Evolutionary conservation across 2,329 filamentous ascomycete genomes (phyloP), one percentile per base, ranked within the genome.

Genomic region (Sporothrix pallida): DNA sequence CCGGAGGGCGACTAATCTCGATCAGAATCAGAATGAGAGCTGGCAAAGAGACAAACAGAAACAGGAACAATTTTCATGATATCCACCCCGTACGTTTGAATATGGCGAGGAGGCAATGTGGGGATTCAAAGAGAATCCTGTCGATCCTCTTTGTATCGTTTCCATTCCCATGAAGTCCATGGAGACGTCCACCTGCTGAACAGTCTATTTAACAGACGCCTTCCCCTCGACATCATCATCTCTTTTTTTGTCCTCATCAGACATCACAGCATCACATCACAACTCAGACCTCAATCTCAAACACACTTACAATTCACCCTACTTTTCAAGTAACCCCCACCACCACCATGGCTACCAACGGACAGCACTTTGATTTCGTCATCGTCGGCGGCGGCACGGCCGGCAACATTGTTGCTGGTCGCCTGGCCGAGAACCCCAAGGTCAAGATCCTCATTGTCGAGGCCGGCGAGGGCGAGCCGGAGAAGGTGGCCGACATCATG

Each of bases 391-490:
- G 83, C 67, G 84, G 85, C 46, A 87, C 85, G 5, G 84, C 85
- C 31, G 86, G 86, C 23, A 83, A 82, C 71, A 81, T 81, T 6
- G 81, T 89, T 26, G 87, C 87, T 10, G 83, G 83, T 13, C 85
- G 87, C 37, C 83, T 89, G 5, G 85, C 87, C 1, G 84, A 88
- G 76, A 84, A 85, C 56, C 81, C 83, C 3, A 82, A 86, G 4
- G 84, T 86, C 46, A 80, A 79, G 15, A 76, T 87, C 50, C 81
- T 87, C 4, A 77, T 87, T 26, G 78, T 87, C 71, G 86, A 87
- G 76, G 86, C 85, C 6, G 86, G 85, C 12, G 80, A 82, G 26
- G 81, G 82, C 74, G 86, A 88, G 76, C 83, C 87, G 0, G 79
- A 83, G 6, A 81, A 86, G 6, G 80, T 87, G 60, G 83, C 86